phyloP scores from a whole-genome alignment of 2,329 filamentous ascomycete species.

The Alternaria novae-zelandiae region DNA sequence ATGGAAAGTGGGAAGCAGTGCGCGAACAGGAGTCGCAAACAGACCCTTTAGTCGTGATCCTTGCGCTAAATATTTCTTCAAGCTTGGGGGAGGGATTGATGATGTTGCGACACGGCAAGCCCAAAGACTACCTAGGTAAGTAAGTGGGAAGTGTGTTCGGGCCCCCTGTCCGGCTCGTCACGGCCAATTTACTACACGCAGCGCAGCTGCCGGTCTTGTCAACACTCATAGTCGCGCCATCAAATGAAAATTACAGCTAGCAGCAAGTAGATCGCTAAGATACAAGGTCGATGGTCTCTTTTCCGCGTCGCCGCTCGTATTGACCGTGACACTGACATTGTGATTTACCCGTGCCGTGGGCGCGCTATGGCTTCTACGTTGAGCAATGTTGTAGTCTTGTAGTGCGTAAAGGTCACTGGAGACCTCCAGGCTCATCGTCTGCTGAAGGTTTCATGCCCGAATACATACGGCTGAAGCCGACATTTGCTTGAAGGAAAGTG shows the following conservation, averaged over 20 bases:
- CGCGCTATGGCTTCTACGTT: not conserved
- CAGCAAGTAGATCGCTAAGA: not conserved
- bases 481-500: not conserved
- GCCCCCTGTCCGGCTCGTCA: not conserved
- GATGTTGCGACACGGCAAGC: not conserved
- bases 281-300: not conserved
- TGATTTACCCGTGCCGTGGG: not conserved
- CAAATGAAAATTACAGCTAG: not conserved
- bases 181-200: not conserved
- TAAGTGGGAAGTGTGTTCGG: not conserved
- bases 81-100: not conserved
- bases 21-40: not conserved
- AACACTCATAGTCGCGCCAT: not conserved
- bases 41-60: not conserved
- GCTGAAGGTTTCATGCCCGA: not conserved
- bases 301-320: not conserved
- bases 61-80: not conserved
- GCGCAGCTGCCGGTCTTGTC: not conserved
- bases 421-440: not conserved
- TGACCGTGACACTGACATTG: not conserved
- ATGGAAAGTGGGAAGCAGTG: not conserved
- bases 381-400: not conserved
- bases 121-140: not conserved
- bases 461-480: not conserved
- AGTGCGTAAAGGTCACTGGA: not conserved